Evolutionary conservation across 164 flowering plant species (phyloP), one percentile per base, ranked within the genome.

Genomic region (Stephania yunnanensis): DNA sequence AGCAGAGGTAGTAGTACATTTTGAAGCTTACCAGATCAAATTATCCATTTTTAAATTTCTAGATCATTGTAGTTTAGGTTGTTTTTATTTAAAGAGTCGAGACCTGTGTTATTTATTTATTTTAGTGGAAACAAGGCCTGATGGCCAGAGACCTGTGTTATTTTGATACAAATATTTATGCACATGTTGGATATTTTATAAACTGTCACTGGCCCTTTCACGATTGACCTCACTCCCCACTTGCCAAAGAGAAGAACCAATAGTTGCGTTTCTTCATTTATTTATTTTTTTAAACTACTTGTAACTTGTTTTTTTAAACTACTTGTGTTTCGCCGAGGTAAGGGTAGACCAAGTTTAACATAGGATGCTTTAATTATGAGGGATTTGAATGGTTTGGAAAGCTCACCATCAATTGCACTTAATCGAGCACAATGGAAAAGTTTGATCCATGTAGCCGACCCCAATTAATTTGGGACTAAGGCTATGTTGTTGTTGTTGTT

Each of bases 1-100:
- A 68, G 83, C 84, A 72, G 96, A 93, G 98, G 98, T 93, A 82
- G 64, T 66, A 5, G 12, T 20, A 4, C 42, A 36, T 36, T 53
- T 5, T 46, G 63, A 58, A 42, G 9, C 63, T 74, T 17, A n/a
- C 46, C 12, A 58, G 6, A 17, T 63, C 22, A 7, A 22, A 20
- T n/a, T 61, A 22, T 19, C 55, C 46, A 30, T 17, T 72, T 36
- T 36, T 25, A 63, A 13, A 7, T 66, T 45, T 42, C 42, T 52
- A 13, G 31, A 20, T 66, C 71, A 3, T 77, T 58, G 71, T 25
- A 71, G 22, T 66, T 48, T 71, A 30, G 42, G 22, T 58, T 61
- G 69, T 36, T 46, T 58, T 12, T 29, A 30, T 19, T 70, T 45
- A 29, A 45, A 8, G 30, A 52, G 17, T 45, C 7, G 48, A 36